Evolutionary conservation across 306 rosid genomes (phyloP).

Genomic region (Acmispon strigosus): DNA sequence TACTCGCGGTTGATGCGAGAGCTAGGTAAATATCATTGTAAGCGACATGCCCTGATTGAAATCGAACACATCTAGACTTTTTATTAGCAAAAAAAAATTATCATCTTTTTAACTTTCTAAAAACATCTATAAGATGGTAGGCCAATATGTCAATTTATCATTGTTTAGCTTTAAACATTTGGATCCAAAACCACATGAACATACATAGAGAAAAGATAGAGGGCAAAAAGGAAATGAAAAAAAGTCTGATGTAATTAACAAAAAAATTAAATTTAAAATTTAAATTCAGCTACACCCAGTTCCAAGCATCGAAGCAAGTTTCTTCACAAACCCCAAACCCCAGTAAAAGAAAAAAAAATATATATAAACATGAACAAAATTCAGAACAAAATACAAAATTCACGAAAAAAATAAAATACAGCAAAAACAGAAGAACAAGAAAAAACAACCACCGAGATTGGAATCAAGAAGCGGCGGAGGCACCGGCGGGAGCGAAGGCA

Average conservation of each 20-base stretch:
- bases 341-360: neutral
- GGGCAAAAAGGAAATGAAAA: neutral
- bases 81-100: too few relatives aligned
- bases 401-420: neutral
- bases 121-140: neutral
- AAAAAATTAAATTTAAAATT: neutral
- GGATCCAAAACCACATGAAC: neutral
- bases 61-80: too few relatives aligned
- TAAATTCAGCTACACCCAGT: neutral
- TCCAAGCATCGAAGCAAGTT: neutral
- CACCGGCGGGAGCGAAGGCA: slow-evolving; percentile 15
- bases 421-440: neutral
- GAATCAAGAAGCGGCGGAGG: slow-evolving; percentile 12
- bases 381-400: neutral
- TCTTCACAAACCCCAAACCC: slow-evolving; percentile 13
- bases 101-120: neutral
- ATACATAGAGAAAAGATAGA: neutral
- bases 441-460: neutral
- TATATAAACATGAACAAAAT: neutral
- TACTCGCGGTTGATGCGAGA: too few relatives aligned
- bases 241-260: neutral
- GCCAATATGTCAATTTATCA: neutral
- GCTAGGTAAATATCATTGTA: too few relatives aligned
- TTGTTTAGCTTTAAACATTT: neutral
- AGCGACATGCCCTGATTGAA: too few relatives aligned